Percentiles rank a stretch among this genome's conserved stretches.
Conservation (phyloP, 2,329 filamentous ascomycete genomes). For the Aspergillus amoenus region DNA sequence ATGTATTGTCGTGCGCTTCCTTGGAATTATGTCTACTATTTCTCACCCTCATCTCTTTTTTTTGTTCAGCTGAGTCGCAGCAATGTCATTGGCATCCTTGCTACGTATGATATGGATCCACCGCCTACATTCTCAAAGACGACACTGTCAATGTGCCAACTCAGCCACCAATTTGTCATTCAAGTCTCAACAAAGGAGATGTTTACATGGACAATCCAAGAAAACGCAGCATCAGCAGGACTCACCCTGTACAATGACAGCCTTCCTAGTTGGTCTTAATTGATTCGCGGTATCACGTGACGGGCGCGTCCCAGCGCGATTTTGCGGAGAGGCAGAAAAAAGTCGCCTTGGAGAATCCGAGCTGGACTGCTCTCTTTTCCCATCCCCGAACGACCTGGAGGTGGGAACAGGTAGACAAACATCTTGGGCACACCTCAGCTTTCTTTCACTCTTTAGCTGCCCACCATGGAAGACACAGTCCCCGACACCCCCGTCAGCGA, state of each 20-base stretch:
- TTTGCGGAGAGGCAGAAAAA: slow-evolving; percentile 20
- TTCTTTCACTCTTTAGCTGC: background rate
- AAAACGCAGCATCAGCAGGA: too few relatives aligned
- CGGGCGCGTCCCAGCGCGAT: slow-evolving; percentile 21
- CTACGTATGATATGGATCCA: too few relatives aligned
- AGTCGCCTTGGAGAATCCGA: slow-evolving; percentile 2
- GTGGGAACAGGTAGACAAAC: background rate
- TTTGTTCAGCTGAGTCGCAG: too few relatives aligned
- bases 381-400: background rate
- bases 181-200: too few relatives aligned
- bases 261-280: slow-evolving; percentile 14
- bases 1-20: too few relatives aligned
- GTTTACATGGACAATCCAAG: too few relatives aligned
- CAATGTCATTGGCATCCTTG: too few relatives aligned
- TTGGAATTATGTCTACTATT: too few relatives aligned
- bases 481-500: slow-evolving; percentile 42
- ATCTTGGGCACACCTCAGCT: background rate
- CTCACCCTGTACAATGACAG: background rate
- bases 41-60: too few relatives aligned
- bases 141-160: too few relatives aligned
- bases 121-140: too few relatives aligned
- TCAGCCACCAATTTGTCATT: too few relatives aligned
- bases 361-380: background rate
- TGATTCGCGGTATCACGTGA: slow-evolving; percentile 25
- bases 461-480: slow-evolving; percentile 40